phyloP scores from a whole-genome alignment of 106 monocot species.

The Acorus gramineus region DNA sequence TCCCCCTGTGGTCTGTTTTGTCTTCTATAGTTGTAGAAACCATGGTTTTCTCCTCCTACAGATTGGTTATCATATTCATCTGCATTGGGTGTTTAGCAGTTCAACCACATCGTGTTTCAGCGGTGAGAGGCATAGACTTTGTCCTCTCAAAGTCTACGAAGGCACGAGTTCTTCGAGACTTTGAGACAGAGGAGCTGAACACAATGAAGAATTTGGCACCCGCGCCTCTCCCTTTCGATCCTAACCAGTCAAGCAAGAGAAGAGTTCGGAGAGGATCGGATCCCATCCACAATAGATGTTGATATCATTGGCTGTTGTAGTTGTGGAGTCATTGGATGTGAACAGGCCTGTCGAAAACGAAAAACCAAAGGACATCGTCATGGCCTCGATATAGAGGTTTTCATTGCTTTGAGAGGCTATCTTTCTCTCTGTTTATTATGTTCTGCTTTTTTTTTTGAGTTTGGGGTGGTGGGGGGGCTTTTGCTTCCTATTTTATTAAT shows the following conservation, averaged over 20 bases:
- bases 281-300: conserved; percentile 77
- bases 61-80: conserved; percentile 17
- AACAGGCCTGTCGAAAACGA: not conserved
- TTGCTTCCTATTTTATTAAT: conserved; percentile 3
- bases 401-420: conserved; percentile 1
- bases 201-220: conserved; percentile 11
- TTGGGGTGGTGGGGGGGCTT: not conserved
- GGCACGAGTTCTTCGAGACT: conserved; percentile 3
- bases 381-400: not conserved
- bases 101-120: conserved; percentile 13
- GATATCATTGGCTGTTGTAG: conserved; percentile 1
- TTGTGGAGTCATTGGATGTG: not conserved
- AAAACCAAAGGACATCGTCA: not conserved
- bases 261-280: conserved; percentile 66
- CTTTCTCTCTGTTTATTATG: not conserved
- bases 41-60: conserved; percentile 16
- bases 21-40: not conserved
- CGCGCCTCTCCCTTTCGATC: conserved; percentile 31
- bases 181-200: conserved; percentile 12
- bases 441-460: conserved; percentile 1
- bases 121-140: conserved; percentile 22
- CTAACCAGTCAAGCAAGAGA: conserved; percentile 47
- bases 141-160: conserved; percentile 12
- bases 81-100: conserved; percentile 20
- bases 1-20: not conserved